A percentile compares a stretch with the other conserved stretches of the same genome.
These are phyloP conservation scores for Fusarium palustre DNA, from an alignment of 2,329 filamentous ascomycete species.

Conservation along the genomic window DNA sequence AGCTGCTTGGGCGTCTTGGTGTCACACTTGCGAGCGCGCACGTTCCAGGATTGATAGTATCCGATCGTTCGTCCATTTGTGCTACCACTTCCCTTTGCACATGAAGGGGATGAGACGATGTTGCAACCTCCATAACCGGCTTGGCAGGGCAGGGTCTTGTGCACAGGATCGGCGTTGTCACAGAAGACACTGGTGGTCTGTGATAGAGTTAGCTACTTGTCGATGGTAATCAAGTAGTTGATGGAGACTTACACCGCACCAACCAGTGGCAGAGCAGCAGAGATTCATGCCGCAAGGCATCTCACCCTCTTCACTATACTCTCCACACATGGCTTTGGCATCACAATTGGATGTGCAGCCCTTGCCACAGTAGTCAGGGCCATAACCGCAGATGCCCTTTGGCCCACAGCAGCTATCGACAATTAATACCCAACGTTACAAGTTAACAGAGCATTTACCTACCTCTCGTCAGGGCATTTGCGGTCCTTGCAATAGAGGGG, in stretches of 20 bases:
- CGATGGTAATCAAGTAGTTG: no score
- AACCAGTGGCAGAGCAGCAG: constrained; percentile 4
- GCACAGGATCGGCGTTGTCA: background rate
- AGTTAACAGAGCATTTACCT: no score
- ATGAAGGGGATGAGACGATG: constrained; percentile 8
- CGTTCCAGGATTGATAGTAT: constrained; percentile 32
- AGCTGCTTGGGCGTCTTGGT: constrained; percentile 33
- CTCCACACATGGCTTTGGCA: constrained; percentile 12
- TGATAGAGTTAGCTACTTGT: no score
- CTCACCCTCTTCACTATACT: constrained; percentile 14
- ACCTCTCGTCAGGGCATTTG: no score
- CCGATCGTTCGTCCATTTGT: constrained; percentile 19
- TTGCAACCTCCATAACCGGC: constrained; percentile 12
- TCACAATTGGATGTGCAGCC: constrained; percentile 35
- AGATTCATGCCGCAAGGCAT: constrained; percentile 24
- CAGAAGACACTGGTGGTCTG: no score
- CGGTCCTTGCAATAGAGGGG: constrained; percentile 14
- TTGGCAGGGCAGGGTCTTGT: constrained; percentile 8
- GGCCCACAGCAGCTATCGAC: constrained; percentile 9
- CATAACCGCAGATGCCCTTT: background rate
- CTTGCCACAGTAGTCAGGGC: constrained; percentile 2
- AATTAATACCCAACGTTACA: no score
- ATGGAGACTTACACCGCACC: constrained; percentile 11
- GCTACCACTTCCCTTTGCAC: constrained; percentile 5
- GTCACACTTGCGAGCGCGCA: constrained; percentile 10